Evolutionary conservation across 139 green algal genomes (phyloP).

Genomic region (Chlorella ohadii): DNA sequence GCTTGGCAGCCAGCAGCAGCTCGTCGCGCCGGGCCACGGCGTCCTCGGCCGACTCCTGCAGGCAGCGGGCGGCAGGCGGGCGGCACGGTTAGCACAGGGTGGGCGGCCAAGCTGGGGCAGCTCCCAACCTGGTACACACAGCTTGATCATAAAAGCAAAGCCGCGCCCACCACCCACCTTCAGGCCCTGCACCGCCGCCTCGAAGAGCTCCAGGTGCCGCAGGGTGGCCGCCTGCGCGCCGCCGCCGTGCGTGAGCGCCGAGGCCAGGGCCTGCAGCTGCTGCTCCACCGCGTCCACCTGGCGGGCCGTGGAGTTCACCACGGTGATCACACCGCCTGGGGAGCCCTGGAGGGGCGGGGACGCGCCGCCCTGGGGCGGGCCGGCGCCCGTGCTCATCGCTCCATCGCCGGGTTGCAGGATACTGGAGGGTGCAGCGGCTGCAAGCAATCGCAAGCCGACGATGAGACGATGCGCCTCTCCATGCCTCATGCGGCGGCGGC

Average conservation of each 20-base stretch:
- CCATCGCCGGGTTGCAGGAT: too few species aligned
- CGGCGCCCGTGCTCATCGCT: too few species aligned
- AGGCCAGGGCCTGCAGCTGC: neutral
- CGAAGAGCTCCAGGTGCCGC: constrained; percentile 18
- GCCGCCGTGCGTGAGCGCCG: neutral
- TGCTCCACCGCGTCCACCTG: neutral
- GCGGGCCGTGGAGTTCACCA: neutral
- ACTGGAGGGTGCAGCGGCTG: too few species aligned
- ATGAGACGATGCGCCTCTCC: too few species aligned
- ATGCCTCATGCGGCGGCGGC: too few species aligned
- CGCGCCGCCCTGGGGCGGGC: too few species aligned
- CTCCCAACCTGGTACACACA: too few species aligned
- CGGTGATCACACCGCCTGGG: neutral
- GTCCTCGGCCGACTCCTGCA: neutral
- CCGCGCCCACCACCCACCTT: neutral
- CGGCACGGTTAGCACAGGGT: too few species aligned
- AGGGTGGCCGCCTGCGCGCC: neutral
- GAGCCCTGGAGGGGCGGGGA: neutral
- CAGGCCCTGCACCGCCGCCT: constrained; percentile 6
- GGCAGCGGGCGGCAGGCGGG: neutral
- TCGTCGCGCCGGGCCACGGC: constrained; percentile 1
- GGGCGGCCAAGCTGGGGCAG: too few species aligned
- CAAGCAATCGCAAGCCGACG: too few species aligned
- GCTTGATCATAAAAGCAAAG: too few species aligned
- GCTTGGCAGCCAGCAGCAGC: constrained; percentile 14